Base-by-base conservation (phyloP, 495 filamentous ascomycete species). In the Aspergillus carlsbadensis region DNA sequence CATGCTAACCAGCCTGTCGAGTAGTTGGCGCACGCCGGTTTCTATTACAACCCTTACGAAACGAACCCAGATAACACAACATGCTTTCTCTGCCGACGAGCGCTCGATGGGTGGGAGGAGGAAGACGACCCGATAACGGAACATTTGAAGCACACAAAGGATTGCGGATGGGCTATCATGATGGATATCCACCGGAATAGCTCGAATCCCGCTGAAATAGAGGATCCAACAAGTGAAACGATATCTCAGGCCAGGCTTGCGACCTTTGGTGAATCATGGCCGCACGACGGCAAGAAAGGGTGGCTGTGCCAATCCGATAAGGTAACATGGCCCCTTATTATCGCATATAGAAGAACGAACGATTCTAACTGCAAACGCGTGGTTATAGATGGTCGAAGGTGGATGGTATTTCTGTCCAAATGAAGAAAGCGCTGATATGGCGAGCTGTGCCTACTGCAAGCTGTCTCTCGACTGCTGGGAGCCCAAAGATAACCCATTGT, bases 331-430 rank as follows among this genome's bases (percentile, higher is more conserved):
- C 29, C 26, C 51, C 21, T 31, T 44, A n/a, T 17, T 5, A 10
- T 15, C 18, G 4, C n/a, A 6, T 26, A 13, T 4, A 29, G 36
- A 20, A 36, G 26, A 17, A 5, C 22, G 14, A 39, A 22, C 13
- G 11, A 22, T 46, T 26, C 54, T 59, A 50, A 59, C 31, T 11
- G 47, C 26, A 1, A 26, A 39, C 37, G 3, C 22, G 18, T 46
- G 18, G 33, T 24, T 34, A 37, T 60, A 97, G 92, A 89, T 97
- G 81, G 88, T 89, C 37, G 87, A 91, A 52, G 89, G 89, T 6
- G 94, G 94, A 14, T 98, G 92, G 91, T 90, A 88, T 66, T 96
- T 92, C 70, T 91, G 90, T 33, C 94, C 94, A 0, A 89, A 79
- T 1, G 75, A 80, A 33, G 91, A 92, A 33, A 87, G 83, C 24